Conservation (phyloP, 495 filamentous ascomycete species). For the Penicillium odoratum region DNA sequence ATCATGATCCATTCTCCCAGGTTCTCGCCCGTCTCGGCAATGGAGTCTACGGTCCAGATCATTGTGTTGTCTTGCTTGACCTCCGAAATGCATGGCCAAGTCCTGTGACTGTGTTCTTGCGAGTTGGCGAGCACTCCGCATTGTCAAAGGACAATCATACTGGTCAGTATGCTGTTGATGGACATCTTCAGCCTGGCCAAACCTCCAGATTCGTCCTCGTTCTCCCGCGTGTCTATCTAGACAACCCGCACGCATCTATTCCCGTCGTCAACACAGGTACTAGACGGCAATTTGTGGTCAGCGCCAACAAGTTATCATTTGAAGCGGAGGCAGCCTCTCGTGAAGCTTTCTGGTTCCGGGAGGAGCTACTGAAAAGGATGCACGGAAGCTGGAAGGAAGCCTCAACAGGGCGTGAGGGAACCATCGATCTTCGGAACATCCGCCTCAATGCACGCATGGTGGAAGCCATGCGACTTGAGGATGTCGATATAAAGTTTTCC, state of each 20-base stretch:
- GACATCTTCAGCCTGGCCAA: slow-evolving; percentile 74
- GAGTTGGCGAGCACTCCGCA: slow-evolving; percentile 48
- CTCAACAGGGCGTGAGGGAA: slow-evolving; percentile 58
- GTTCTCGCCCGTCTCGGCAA: slow-evolving; percentile 43
- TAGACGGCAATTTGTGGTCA: slow-evolving; percentile 86
- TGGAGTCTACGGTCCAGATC: slow-evolving; percentile 52
- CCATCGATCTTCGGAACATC: slow-evolving; percentile 72
- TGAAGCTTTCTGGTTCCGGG: slow-evolving; percentile 91
- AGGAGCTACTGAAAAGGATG: slow-evolving; percentile 73
- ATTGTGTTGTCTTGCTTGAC: slow-evolving; percentile 81
- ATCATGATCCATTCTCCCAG: slow-evolving; percentile 38
- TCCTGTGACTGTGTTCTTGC: slow-evolving; percentile 57
- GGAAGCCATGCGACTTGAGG: slow-evolving; percentile 78
- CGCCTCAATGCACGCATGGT: slow-evolving; percentile 77
- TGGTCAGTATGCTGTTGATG: slow-evolving; percentile 48
- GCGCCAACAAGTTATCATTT: slow-evolving; percentile 70
- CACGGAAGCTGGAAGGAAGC: slow-evolving; percentile 70
- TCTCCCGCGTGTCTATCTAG: slow-evolving; percentile 71
- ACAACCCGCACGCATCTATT: slow-evolving; percentile 74
- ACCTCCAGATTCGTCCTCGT: slow-evolving; percentile 74
- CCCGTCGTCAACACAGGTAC: slow-evolving; percentile 72
- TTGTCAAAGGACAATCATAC: slow-evolving; percentile 13
- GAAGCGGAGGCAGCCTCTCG: slow-evolving; percentile 75
- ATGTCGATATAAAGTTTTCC: slow-evolving; percentile 68
- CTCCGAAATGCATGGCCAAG: slow-evolving; percentile 86